Evolutionary conservation across 805 yeast species (phyloP).

Genomic region (Lipomyces oligophaga): DNA sequence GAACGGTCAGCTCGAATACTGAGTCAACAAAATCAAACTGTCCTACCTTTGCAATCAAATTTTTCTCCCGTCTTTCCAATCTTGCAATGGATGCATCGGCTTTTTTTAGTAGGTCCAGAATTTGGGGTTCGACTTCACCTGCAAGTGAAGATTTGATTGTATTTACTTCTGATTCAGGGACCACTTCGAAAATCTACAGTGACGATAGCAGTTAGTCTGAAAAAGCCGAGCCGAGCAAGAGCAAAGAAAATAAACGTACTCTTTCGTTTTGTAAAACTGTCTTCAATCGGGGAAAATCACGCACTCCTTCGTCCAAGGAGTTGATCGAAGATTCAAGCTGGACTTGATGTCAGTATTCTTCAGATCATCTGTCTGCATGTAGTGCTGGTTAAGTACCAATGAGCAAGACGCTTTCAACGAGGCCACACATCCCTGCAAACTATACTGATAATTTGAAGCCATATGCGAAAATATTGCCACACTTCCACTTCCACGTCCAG

Average conservation of each 20-base stretch:
- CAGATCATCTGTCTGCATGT: too few species aligned
- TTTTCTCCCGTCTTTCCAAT: conserved; percentile 32
- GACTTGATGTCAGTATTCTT: too few species aligned
- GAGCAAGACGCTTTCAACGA: conserved; percentile 19
- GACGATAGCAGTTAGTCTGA: too few species aligned
- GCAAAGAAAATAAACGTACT: conserved; percentile 5
- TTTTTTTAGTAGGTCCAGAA: conserved; percentile 27
- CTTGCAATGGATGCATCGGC: conserved; percentile 31
- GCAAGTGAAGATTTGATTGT: conserved; percentile 30
- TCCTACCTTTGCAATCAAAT: conserved; percentile 27
- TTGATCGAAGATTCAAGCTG: conserved; percentile 21
- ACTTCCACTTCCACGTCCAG: too few species aligned
- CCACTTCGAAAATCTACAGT: conserved; percentile 34
- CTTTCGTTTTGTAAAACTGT: conserved; percentile 28
- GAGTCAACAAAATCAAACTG: not conserved
- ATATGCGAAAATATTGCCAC: too few species aligned
- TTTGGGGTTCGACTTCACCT: conserved; percentile 34
- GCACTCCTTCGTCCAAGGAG: conserved; percentile 19
- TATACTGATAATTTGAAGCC: conserved; percentile 23
- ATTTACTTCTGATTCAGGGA: conserved; percentile 32
- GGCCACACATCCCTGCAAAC: conserved; percentile 28
- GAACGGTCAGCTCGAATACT: not conserved
- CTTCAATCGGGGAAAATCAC: conserved; percentile 30
- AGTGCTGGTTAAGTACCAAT: too few species aligned
- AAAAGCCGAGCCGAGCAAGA: not conserved